Evolutionary conservation across 106 monocot species (phyloP), one percentile per base, ranked within the genome.

Genomic region (Gastrodia elata): DNA sequence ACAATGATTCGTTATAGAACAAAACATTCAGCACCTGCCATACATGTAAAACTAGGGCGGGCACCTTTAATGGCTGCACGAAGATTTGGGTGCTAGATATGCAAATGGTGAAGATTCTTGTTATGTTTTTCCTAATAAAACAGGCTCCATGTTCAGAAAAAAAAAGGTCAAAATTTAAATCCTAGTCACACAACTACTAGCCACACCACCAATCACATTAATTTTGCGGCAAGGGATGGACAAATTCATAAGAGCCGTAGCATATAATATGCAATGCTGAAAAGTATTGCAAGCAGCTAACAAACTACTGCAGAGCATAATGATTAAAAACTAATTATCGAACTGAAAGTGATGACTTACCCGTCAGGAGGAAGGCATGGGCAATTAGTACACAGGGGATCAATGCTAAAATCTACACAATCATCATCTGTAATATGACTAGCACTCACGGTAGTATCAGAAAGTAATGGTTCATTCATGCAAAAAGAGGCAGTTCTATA

Each of bases 321-420:
- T 9, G 36, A 27, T 38, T 67, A 36, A 20, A 67, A 61, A 30
- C 25, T 28, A 61, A 28, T 30, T 10, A 30, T 32, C 3, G 9
- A 52, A 52, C 20, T 52, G 18, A 9, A 56, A 41, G 15, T 33
- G 16, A 27, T 5, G 28, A 2, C 71, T 83, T 80, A 96, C 96
- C 96, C 96, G 76, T 79, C 86, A 40, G 96, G 96, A 72, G 74
- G 71, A 72, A 96, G 68, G 82, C 76, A 77, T 73, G 96, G 96
- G 36, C 96, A 96, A 58, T 96, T 92, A 8, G 92, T 92, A 81
- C 96, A 96, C 92, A 92, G 75, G 8, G 87, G 86, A 78, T 96
- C 96, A 25, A 92, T 80, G 68, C 16, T 52, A 73, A 86, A 90
- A 38, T 84, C 87, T 30, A 79, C 68, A 7, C 39, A 1, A 14